Conservation (phyloP, 1,284 basidiomycete genomes). For the Puccinia novopanici region DNA sequence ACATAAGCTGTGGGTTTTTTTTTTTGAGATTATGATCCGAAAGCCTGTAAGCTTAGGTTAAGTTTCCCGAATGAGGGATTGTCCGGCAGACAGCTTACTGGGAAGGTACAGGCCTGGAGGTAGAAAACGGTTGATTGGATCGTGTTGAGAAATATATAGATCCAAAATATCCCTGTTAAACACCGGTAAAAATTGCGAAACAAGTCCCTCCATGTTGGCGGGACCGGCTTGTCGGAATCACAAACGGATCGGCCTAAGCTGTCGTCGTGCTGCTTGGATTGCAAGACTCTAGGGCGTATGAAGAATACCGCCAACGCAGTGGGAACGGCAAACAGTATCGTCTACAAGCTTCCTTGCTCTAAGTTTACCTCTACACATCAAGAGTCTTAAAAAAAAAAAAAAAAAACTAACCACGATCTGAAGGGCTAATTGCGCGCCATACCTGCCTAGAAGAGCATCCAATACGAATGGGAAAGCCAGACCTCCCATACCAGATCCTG, state of each 20-base stretch:
- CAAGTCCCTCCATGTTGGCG: neutral
- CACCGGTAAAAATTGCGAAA: neutral
- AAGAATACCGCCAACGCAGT: neutral
- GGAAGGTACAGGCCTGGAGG: constrained; percentile 50
- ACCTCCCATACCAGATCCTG: constrained; percentile 34
- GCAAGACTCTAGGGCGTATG: neutral
- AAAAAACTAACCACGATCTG: constrained; percentile 19
- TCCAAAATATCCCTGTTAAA: constrained; percentile 26
- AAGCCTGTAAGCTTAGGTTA: constrained; percentile 5
- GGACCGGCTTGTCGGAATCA: neutral
- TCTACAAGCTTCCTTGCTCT: neutral
- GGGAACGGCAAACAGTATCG: neutral
- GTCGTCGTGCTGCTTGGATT: neutral
- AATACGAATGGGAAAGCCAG: constrained; percentile 40
- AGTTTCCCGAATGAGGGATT: neutral
- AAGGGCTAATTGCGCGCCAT: constrained; percentile 13
- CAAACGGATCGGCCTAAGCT: neutral
- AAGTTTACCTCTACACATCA: neutral
- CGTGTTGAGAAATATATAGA: constrained; percentile 35
- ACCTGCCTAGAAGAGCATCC: constrained; percentile 25
- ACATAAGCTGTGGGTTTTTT: neutral
- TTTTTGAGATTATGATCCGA: neutral
- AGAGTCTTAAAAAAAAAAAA: neutral
- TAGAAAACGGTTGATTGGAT: too few relatives aligned
- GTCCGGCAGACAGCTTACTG: neutral